Percentiles rank a stretch among this genome's conserved stretches.
Conservation (phyloP, 257 asterid species). For the Solanum chiquidenum region DNA sequence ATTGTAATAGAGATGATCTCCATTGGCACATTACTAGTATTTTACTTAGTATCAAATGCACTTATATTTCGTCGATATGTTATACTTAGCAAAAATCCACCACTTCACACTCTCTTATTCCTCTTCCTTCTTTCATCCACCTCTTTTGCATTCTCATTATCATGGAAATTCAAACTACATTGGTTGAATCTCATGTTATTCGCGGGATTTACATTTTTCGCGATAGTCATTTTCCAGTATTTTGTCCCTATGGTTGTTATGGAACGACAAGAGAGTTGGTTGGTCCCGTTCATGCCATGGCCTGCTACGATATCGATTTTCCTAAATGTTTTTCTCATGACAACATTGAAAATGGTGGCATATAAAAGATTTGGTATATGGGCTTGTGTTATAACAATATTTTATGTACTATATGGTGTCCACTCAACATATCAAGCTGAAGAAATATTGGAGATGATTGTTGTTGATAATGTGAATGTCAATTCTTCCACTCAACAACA, state of each 20-base stretch:
- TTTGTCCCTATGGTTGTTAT: background rate
- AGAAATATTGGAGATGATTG: conserved; percentile 4
- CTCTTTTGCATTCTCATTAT: conserved; percentile 22
- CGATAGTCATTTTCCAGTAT: conserved; percentile 11
- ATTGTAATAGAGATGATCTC: conserved; percentile 32
- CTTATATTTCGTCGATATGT: conserved; percentile 21
- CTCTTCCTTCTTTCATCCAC: conserved; percentile 17
- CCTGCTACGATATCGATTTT: conserved; percentile 26
- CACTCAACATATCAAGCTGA: conserved; percentile 30
- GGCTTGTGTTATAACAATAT: conserved; percentile 15
- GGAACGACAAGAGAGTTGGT: conserved; percentile 10
- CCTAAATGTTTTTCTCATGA: conserved; percentile 30
- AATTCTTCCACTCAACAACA: conserved; percentile 3
- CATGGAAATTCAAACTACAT: conserved; percentile 18
- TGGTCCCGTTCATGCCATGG: conserved; percentile 41
- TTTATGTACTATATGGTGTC: conserved; percentile 29
- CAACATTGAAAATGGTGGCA: conserved; percentile 15
- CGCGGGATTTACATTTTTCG: background rate
- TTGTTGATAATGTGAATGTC: background rate
- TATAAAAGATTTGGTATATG: conserved; percentile 30
- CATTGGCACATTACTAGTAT: conserved; percentile 31
- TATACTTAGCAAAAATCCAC: conserved; percentile 2
- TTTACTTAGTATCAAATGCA: conserved; percentile 35
- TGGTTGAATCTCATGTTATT: conserved; percentile 21
- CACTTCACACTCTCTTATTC: conserved; percentile 15